Percentiles rank a stretch among this genome's conserved stretches.
Conservation (phyloP, 176 grass and related monocot genomes). For the Tillandsia fasciculata region DNA sequence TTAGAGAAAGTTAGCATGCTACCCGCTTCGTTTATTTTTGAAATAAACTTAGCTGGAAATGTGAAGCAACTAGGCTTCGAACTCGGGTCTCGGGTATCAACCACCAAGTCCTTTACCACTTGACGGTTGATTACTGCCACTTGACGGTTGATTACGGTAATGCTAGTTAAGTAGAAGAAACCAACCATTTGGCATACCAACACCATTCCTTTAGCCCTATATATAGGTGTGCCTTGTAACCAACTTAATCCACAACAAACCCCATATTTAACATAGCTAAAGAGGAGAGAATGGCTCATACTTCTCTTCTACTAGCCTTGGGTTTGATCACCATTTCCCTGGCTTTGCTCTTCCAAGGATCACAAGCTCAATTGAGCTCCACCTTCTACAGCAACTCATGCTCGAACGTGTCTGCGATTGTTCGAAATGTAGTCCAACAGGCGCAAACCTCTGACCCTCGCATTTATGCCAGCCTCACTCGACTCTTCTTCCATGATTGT, state of each 20-base stretch:
- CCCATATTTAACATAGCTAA: not conserved
- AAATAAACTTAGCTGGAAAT: too few species aligned
- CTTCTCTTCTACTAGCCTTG: constrained; percentile 2
- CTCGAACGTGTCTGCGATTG: constrained; percentile 10
- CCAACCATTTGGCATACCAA: too few species aligned
- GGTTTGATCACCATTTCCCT: not conserved
- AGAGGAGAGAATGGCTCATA: not conserved
- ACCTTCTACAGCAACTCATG: constrained; percentile 14
- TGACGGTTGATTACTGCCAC: too few species aligned
- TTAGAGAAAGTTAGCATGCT: too few species aligned
- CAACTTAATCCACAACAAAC: not conserved
- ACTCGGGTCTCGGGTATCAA: too few species aligned
- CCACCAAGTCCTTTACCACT: too few species aligned
- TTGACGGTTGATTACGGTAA: too few species aligned
- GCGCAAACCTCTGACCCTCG: constrained; percentile 13
- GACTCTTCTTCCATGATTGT: not conserved
- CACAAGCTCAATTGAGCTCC: constrained; percentile 7
- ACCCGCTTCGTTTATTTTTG: too few species aligned
- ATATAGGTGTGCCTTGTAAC: not conserved
- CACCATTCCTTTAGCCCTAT: not conserved
- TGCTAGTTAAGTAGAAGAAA: too few species aligned
- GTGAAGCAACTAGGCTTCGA: too few species aligned
- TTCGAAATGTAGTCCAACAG: not conserved
- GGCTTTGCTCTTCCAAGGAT: not conserved
- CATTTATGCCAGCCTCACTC: constrained; percentile 15